phyloP scores from a whole-genome alignment of 2,329 filamentous ascomycete species.

The Penicillium capsulatum region DNA sequence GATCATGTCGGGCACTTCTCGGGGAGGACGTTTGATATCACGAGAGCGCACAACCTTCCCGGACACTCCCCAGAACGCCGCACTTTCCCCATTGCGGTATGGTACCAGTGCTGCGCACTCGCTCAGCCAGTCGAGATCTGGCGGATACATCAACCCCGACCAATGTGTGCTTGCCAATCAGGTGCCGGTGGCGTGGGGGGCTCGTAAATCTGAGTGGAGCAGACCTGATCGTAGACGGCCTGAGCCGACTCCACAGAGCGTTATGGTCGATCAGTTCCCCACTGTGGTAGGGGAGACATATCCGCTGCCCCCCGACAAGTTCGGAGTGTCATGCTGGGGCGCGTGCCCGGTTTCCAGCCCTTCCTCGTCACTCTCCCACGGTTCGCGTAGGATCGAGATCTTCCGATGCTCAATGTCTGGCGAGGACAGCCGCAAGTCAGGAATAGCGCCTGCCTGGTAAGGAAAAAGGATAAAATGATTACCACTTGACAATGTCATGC shows the following conservation, averaged over 20 bases:
- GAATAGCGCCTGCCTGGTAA: too few species aligned
- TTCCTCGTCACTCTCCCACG: too few species aligned
- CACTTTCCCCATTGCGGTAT: conserved; percentile 1
- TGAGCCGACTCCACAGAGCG: conserved; percentile 1
- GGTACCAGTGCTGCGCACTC: neutral
- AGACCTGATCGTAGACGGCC: neutral
- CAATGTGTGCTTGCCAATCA: conserved; percentile 4
- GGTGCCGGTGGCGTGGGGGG: neutral
- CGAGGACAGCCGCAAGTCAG: too few species aligned
- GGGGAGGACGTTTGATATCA: too few species aligned
- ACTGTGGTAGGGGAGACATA: too few species aligned
- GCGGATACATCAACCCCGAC: conserved; percentile 9
- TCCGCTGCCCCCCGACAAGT: too few species aligned
- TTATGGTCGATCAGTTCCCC: neutral
- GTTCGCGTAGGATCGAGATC: too few species aligned
- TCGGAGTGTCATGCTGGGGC: too few species aligned
- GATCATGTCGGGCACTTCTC: too few species aligned
- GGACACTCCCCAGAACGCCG: neutral
- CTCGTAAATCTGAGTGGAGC: neutral
- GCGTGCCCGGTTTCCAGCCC: too few species aligned
- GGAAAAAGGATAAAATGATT: conserved; percentile 1
- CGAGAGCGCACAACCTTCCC: neutral
- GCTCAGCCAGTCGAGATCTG: conserved; percentile 4
- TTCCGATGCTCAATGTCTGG: too few species aligned
- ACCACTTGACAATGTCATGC: conserved; percentile 10